A percentile compares a stretch with the other conserved stretches of the same genome.
phyloP scores from a whole-genome alignment of 495 filamentous ascomycete genomes.

The Jackrogersella minutella region DNA sequence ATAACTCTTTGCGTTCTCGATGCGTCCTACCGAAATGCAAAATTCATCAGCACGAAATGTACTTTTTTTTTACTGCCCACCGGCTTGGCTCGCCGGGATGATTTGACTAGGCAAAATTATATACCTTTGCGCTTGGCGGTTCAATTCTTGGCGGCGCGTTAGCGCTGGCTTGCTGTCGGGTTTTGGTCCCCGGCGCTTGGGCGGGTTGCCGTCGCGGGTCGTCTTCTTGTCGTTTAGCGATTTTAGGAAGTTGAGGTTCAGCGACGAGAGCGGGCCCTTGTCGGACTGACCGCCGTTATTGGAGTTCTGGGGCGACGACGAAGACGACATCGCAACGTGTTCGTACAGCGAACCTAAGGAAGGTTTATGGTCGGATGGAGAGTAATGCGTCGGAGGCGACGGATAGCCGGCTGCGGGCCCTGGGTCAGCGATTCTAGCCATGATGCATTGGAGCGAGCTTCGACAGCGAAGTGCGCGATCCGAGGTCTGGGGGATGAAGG shows the following conservation, averaged over 20 bases:
- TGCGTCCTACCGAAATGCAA: slow-evolving; percentile 70
- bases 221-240: slow-evolving; percentile 68
- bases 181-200: slow-evolving; percentile 92
- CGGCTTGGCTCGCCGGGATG: not conserved
- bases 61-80: not conserved
- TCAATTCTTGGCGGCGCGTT: slow-evolving; percentile 92
- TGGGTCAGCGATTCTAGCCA: slow-evolving; percentile 43
- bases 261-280: slow-evolving; percentile 60
- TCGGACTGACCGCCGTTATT: slow-evolving; percentile 48
- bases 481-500: slow-evolving; percentile 20
- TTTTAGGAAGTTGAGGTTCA: slow-evolving; percentile 67
- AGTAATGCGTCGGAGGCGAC: slow-evolving; percentile 51
- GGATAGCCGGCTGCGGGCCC: slow-evolving; percentile 47
- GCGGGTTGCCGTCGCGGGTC: slow-evolving; percentile 80
- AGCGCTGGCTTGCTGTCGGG: slow-evolving; percentile 95
- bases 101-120: slow-evolving; percentile 2
- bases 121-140: slow-evolving; percentile 95
- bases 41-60: slow-evolving; percentile 28
- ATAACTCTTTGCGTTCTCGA: slow-evolving; percentile 94
- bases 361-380: slow-evolving; percentile 46
- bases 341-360: slow-evolving; percentile 48
- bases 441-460: slow-evolving; percentile 21
- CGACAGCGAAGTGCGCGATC: slow-evolving; percentile 20
- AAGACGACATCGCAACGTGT: slow-evolving; percentile 53
- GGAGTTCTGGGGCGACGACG: slow-evolving; percentile 47